These are phyloP conservation scores for Aspergillus transmontanensis DNA, from an alignment of 2,329 filamentous ascomycete species.

Conservation along the genomic window DNA sequence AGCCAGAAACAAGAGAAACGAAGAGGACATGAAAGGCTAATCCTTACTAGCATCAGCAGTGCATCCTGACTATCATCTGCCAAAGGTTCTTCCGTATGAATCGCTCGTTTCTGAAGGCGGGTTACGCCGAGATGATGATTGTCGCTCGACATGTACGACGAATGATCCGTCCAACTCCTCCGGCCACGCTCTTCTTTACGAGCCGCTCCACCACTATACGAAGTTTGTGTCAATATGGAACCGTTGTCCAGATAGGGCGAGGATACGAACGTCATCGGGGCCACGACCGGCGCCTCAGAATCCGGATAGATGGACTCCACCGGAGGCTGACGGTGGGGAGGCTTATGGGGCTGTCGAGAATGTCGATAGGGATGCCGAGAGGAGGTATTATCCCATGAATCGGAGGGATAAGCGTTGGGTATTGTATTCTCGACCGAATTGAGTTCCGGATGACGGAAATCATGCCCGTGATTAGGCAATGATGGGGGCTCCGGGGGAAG, in stretches of 20 bases:
- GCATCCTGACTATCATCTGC: conserved; percentile 41
- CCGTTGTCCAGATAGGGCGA: conserved; percentile 26
- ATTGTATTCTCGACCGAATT: conserved; percentile 23
- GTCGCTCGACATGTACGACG: conserved; percentile 38
- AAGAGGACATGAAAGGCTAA: conserved; percentile 1
- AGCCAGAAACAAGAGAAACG: conserved; percentile 11
- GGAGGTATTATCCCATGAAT: conserved; percentile 26
- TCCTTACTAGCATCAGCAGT: conserved; percentile 46
- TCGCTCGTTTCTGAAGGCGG: conserved; percentile 31
- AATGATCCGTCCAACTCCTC: conserved; percentile 37
- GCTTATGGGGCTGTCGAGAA: conserved; percentile 12
- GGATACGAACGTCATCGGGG: conserved; percentile 27
- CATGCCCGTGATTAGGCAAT: conserved; percentile 9
- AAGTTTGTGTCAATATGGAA: conserved; percentile 26
- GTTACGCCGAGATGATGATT: conserved; percentile 25
- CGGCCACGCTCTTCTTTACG: conserved; percentile 34
- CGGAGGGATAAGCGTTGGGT: conserved; percentile 24
- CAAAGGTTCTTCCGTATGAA: conserved; percentile 30
- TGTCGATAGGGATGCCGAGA: conserved; percentile 17
- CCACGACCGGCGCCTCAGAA: conserved; percentile 17
- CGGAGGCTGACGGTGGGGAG: conserved; percentile 8
- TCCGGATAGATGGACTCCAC: conserved; percentile 24
- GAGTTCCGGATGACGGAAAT: conserved; percentile 22
- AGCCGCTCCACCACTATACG: conserved; percentile 28
- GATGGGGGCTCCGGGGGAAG: conserved; percentile 12